A percentile compares a stretch with the other conserved stretches of the same genome.
phyloP scores from a whole-genome alignment of 225 moss, liverwort and hornwort genomes.

The Lunularia cruciata region DNA sequence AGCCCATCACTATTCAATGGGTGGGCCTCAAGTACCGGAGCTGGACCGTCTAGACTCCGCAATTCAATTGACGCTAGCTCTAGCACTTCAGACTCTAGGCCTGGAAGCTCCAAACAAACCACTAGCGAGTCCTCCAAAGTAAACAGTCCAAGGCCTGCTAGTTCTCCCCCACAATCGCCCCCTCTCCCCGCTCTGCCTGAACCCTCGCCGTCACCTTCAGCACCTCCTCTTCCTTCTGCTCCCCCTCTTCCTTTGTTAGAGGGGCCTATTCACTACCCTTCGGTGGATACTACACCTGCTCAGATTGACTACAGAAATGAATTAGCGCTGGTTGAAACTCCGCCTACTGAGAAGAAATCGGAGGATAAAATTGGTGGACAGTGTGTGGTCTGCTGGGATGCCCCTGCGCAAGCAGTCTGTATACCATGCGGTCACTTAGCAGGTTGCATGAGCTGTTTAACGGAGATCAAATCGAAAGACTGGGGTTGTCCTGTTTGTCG shows the following conservation, averaged over 20 bases:
- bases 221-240: slow-evolving; percentile 61
- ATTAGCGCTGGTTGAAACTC: slow-evolving; percentile 21
- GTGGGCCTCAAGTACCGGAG: slow-evolving; percentile 60
- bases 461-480: slow-evolving; percentile 80
- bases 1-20: slow-evolving; percentile 39
- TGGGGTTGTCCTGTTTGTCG: slow-evolving; percentile 99
- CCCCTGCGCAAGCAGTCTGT: slow-evolving; percentile 83
- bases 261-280: slow-evolving; percentile 73
- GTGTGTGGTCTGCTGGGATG: slow-evolving; percentile 98
- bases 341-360: slow-evolving; percentile 22
- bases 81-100: slow-evolving; percentile 28
- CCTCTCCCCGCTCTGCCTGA: background rate
- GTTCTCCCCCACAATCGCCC: slow-evolving; percentile 23
- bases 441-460: slow-evolving; percentile 85
- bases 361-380: slow-evolving; percentile 63
- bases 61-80: slow-evolving; percentile 28
- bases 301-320: slow-evolving; percentile 49
- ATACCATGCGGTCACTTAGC: slow-evolving; percentile 96
- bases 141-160: slow-evolving; percentile 21
- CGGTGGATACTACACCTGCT: slow-evolving; percentile 62
- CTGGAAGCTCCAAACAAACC: slow-evolving; percentile 30
- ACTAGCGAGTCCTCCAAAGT: background rate
- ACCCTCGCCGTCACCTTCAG: slow-evolving; percentile 13
- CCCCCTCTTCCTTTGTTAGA: slow-evolving; percentile 62
- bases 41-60: slow-evolving; percentile 41